Evolutionary conservation across 2,329 filamentous ascomycete genomes (phyloP).

Genomic region (Calonectria hongkongensis): DNA sequence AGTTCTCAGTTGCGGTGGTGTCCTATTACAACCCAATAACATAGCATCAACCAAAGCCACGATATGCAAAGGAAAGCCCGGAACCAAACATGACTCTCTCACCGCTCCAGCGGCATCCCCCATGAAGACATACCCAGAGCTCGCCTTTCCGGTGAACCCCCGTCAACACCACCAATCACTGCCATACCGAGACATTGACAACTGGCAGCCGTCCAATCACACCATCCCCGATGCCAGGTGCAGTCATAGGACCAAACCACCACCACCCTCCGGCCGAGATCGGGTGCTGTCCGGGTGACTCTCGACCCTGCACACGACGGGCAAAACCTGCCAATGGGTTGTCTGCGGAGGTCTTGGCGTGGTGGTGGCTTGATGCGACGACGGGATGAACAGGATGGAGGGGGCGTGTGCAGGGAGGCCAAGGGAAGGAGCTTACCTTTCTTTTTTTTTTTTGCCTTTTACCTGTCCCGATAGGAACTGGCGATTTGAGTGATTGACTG

Average conservation of each 20-base stretch:
- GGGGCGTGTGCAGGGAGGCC: slow-evolving; percentile 36
- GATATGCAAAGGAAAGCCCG: background rate
- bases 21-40: slow-evolving; percentile 14
- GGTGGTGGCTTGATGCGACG: slow-evolving; percentile 29
- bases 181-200: slow-evolving; percentile 25
- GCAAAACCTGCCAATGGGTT: slow-evolving; percentile 1
- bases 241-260: slow-evolving; percentile 31
- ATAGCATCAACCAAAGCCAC: slow-evolving; percentile 12
- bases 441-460: slow-evolving; percentile 5
- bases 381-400: slow-evolving; percentile 37
- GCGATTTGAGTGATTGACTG: background rate
- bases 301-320: background rate
- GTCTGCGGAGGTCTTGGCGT: slow-evolving; percentile 1
- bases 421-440: background rate
- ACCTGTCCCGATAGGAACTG: slow-evolving; percentile 7
- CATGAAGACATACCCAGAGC: slow-evolving; percentile 22
- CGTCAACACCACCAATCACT: slow-evolving; percentile 15
- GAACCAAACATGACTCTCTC: slow-evolving; percentile 19
- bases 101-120: slow-evolving; percentile 2
- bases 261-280: slow-evolving; percentile 32
- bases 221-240: slow-evolving; percentile 11
- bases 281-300: slow-evolving; percentile 38
- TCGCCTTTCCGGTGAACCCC: background rate
- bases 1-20: slow-evolving; percentile 16
- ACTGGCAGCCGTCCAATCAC: slow-evolving; percentile 27